Evolutionary conservation across 805 yeast species (phyloP).

Genomic region (Yarrowia hollandica): DNA sequence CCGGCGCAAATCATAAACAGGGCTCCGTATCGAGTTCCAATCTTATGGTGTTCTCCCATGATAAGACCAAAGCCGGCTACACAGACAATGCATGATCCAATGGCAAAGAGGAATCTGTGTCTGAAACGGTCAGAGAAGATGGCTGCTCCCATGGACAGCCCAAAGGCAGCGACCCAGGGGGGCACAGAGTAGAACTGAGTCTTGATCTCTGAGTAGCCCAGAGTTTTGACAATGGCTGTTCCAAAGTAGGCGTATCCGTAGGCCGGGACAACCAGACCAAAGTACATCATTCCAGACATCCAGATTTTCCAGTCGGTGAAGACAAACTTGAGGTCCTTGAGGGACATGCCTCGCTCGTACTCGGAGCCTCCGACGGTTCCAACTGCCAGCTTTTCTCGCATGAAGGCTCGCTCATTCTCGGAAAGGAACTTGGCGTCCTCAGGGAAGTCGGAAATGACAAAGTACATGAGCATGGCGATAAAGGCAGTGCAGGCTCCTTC

Average conservation of each 20-base stretch:
- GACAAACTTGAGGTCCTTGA: slow-evolving; percentile 49
- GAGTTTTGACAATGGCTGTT: slow-evolving; percentile 59
- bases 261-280: slow-evolving; percentile 67
- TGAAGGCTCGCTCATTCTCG: slow-evolving; percentile 53
- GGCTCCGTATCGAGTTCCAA: slow-evolving; percentile 57
- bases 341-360: slow-evolving; percentile 50
- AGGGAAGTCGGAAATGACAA: slow-evolving; percentile 68
- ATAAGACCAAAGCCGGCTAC: slow-evolving; percentile 59
- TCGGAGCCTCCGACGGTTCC: slow-evolving; percentile 54
- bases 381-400: slow-evolving; percentile 59
- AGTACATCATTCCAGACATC: slow-evolving; percentile 60
- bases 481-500: slow-evolving; percentile 48
- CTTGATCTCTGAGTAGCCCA: slow-evolving; percentile 66
- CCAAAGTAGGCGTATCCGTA: slow-evolving; percentile 77
- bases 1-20: slow-evolving; percentile 62
- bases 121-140: slow-evolving; percentile 57
- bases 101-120: slow-evolving; percentile 40
- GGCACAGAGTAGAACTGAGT: slow-evolving; percentile 83
- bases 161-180: slow-evolving; percentile 81
- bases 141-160: slow-evolving; percentile 62
- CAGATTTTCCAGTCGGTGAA: slow-evolving; percentile 63
- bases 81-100: slow-evolving; percentile 42
- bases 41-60: slow-evolving; percentile 47
- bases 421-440: slow-evolving; percentile 60
- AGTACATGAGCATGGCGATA: slow-evolving; percentile 44